Conservation (phyloP, 108 stramenopile genomes). For the Cyclotella sp. region DNA sequence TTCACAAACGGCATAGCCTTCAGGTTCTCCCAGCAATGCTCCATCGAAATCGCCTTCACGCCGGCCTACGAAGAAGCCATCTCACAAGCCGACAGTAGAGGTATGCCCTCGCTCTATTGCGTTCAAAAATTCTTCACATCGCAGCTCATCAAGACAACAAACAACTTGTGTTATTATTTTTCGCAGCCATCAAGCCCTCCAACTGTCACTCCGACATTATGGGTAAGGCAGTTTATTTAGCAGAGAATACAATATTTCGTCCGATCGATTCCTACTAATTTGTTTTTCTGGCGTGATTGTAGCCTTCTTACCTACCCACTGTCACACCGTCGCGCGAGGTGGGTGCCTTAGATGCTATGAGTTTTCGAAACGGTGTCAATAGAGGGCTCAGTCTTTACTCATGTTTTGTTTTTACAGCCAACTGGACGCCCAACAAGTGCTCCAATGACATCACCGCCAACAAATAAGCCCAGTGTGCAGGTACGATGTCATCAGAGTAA, state of each 20-base stretch:
- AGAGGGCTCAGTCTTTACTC: too few relatives aligned
- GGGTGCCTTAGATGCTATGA: too few relatives aligned
- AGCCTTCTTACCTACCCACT: too few relatives aligned
- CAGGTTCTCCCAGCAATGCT: conserved; percentile 1
- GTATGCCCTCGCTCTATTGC: background rate
- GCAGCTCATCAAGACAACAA: background rate
- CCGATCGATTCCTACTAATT: too few relatives aligned
- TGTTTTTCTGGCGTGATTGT: too few relatives aligned
- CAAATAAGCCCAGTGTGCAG: background rate
- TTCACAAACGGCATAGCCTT: conserved; percentile 1
- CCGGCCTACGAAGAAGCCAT: conserved; percentile 14
- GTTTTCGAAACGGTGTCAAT: too few relatives aligned
- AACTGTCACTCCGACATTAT: background rate
- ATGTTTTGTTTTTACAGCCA: background rate
- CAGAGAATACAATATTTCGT: too few relatives aligned
- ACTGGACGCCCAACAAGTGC: background rate
- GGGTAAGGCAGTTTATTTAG: background rate
- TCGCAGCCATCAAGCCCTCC: background rate
- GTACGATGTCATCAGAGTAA: background rate
- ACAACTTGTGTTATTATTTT: background rate
- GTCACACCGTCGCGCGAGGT: too few relatives aligned
- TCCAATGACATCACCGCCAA: background rate
- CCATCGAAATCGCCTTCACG: conserved; percentile 14
- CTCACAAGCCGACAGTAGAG: conserved; percentile 2
- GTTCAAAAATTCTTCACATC: too few relatives aligned